These are phyloP conservation scores for Drechslerella coelobrocha DNA, from an alignment of 2,329 filamentous ascomycete genomes.

Conservation along the genomic window DNA sequence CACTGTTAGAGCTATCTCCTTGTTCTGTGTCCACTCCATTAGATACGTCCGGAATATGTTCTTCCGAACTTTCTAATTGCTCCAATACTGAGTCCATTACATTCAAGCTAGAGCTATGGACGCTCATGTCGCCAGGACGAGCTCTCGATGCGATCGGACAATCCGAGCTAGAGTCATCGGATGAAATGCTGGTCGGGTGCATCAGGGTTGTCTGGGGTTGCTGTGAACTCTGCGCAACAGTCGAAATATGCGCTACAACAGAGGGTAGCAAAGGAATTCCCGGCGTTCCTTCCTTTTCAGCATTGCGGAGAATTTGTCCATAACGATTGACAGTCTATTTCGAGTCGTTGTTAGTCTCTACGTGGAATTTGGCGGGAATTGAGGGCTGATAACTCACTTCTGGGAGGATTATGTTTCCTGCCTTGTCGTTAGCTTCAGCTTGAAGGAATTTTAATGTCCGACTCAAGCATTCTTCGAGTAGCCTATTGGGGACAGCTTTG, in stretches of 20 bases:
- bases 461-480: constrained; percentile 13
- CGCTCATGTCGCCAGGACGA: no score
- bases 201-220: background rate
- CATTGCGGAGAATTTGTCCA: background rate
- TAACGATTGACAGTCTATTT: constrained; percentile 9
- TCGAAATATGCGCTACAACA: background rate
- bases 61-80: no score
- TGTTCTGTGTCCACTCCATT: no score
- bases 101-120: no score
- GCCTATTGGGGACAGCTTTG: constrained; percentile 11
- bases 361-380: background rate
- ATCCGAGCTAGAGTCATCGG: no score
- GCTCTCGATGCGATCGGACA: no score
- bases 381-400: background rate
- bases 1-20: no score
- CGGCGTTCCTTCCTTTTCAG: constrained; percentile 2
- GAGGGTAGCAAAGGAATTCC: constrained; percentile 12
- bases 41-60: no score
- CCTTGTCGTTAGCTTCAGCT: background rate
- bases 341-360: no score
- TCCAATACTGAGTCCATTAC: no score
- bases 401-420: background rate
- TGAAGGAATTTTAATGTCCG: constrained; percentile 7
- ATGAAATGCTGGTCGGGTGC: no score
- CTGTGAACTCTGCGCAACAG: background rate